Conservation (phyloP, 129 eudicot genomes). For the Lactuca sativa region DNA sequence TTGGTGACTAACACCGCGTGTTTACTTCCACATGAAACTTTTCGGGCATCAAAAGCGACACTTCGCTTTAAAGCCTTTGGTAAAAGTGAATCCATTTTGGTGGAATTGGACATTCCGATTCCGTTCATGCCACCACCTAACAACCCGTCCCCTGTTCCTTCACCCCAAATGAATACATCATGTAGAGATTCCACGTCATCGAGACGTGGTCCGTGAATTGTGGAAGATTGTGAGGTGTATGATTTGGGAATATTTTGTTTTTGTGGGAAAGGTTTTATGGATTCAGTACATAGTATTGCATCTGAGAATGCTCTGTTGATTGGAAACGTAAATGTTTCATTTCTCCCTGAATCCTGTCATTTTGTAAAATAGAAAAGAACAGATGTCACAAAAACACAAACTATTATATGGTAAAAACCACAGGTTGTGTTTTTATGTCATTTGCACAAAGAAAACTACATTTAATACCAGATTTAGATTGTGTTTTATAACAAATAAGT, state of each 20-base stretch:
- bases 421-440: background rate
- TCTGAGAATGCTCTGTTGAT: slow-evolving; percentile 57
- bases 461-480: background rate
- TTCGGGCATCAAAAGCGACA: slow-evolving; percentile 46
- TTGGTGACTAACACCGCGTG: slow-evolving; percentile 62
- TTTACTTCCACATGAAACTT: slow-evolving; percentile 58
- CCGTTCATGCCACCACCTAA: slow-evolving; percentile 50
- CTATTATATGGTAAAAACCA: background rate
- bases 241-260: slow-evolving; percentile 24
- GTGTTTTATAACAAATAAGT: background rate
- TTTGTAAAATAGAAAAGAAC: background rate
- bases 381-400: too few species aligned
- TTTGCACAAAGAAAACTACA: background rate
- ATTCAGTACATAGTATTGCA: slow-evolving; percentile 28
- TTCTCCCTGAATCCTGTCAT: slow-evolving; percentile 35
- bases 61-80: slow-evolving; percentile 59
- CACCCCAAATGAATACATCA: slow-evolving; percentile 71
- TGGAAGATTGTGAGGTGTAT: slow-evolving; percentile 32
- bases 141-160: slow-evolving; percentile 53
- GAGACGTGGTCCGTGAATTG: slow-evolving; percentile 45
- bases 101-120: slow-evolving; percentile 23
- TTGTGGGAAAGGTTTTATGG: slow-evolving; percentile 22
- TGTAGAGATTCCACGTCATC: slow-evolving; percentile 45
- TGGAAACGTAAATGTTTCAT: slow-evolving; percentile 23
- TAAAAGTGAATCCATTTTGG: slow-evolving; percentile 38